A percentile compares a stretch with the other conserved stretches of the same genome.
Evolutionary conservation across 768 basidiomycete genomes (phyloP).

Genomic region (Tylopilus cervinicoccineus): DNA sequence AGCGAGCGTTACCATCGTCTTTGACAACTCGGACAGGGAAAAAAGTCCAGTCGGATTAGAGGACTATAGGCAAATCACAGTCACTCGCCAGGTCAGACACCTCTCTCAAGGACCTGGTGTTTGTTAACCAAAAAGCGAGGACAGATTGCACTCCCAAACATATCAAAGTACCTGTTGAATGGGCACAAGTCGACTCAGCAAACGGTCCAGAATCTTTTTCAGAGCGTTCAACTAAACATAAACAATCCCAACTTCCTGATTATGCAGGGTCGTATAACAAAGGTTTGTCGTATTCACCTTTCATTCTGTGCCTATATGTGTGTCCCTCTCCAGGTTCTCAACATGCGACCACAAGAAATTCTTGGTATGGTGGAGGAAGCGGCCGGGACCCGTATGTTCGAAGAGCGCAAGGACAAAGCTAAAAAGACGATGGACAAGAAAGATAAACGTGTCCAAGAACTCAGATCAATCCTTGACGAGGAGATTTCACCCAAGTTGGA

Average conservation of each 20-base stretch:
- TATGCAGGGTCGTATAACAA: slow-evolving; percentile 99
- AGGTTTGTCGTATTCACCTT: slow-evolving; percentile 44
- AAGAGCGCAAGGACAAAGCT: slow-evolving; percentile 96
- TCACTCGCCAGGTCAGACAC: slow-evolving; percentile 83
- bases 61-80: slow-evolving; percentile 83
- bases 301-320: not conserved
- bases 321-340: slow-evolving; percentile 56
- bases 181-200: slow-evolving; percentile 91
- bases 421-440: slow-evolving; percentile 96
- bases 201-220: slow-evolving; percentile 85
- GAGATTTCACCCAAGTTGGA: slow-evolving; percentile 95
- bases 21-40: slow-evolving; percentile 90
- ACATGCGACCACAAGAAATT: slow-evolving; percentile 98
- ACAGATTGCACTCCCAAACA: slow-evolving; percentile 89
- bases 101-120: not conserved
- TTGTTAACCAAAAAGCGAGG: not conserved
- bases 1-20: slow-evolving; percentile 97
- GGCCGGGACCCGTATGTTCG: slow-evolving; percentile 98
- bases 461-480: slow-evolving; percentile 72
- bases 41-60: slow-evolving; percentile 83
- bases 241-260: slow-evolving; percentile 99
- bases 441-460: slow-evolving; percentile 91
- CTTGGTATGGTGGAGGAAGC: slow-evolving; percentile 99
- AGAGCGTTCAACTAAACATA: slow-evolving; percentile 97
- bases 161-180: slow-evolving; percentile 93